Base-by-base conservation (phyloP, 179 eudicot genomes). In the Amaranthus tricolor region DNA sequence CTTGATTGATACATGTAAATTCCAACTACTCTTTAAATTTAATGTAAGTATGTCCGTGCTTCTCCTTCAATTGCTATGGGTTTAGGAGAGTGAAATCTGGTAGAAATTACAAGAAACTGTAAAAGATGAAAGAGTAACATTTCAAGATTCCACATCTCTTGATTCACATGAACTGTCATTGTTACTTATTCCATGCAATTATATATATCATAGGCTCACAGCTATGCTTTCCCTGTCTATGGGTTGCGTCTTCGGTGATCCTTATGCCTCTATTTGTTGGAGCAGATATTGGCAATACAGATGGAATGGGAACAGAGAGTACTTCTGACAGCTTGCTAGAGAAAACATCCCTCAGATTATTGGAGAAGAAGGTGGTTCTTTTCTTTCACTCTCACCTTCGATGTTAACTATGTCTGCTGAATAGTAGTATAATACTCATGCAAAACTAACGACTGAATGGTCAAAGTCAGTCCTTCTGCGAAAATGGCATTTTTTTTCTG, bases 341-440 rank as follows among this genome's bases (percentile, higher is more conserved):
- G 62, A 50, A 73, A 58, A 77, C 48, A 55, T 76, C 71, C 62
- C 56, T 60, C 51, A 76, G 68, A 53, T 74, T 71, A 57, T 82
- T 56, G 58, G 74, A 63, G 71, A 85, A 61, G 76, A 88, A 88
- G 89, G 91, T 86, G 70, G 50, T 74, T 45, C 14, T 15, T 79
- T 13, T 74, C 16, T 14, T 40, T 63, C 16, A 57, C 47, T 51
- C 45, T 56, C 21, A 8, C 66, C 21, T 59, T 31, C 44, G 59
- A 9, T 47, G 11, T 9, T 16, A 70, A 20, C 54, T 75, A 6
- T 75, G 49, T 49, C 24, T 20, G 55, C 62, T 44, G 15, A 9
- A 51, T 4, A 19, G 66, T 47, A 72, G 47, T 20, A 50, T 62
- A 53, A 16, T 16, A 51, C 9, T 49, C 12, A 9, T 50, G 16